phyloP scores from a whole-genome alignment of 495 filamentous ascomycete genomes.

The Apodospora peruviana region DNA sequence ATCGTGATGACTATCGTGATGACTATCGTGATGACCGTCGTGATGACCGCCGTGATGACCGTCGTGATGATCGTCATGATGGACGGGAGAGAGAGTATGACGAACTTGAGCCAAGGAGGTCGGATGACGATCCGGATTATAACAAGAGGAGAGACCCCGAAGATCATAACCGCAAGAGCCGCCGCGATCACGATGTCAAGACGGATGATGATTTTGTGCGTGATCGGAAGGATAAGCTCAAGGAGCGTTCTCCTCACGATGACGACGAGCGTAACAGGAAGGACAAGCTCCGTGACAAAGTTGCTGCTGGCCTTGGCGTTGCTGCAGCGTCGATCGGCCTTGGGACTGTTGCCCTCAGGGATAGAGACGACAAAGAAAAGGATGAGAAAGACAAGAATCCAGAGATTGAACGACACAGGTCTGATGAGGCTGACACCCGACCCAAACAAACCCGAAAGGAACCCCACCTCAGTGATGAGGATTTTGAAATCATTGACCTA shows the following conservation, averaged over 20 bases:
- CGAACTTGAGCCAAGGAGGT: constrained; percentile 26
- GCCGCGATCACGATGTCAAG: constrained; percentile 15
- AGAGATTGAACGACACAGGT: constrained; percentile 20
- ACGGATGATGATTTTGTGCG: constrained; percentile 10
- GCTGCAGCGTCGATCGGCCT: constrained; percentile 37
- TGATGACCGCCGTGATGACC: constrained; percentile 20
- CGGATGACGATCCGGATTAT: constrained; percentile 31
- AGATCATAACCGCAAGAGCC: constrained; percentile 15
- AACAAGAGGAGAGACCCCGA: constrained; percentile 15
- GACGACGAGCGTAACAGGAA: constrained; percentile 24
- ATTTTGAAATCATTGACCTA: constrained; percentile 31
- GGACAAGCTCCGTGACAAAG: constrained; percentile 29
- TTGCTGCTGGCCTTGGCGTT: constrained; percentile 27
- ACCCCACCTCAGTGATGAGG: constrained; percentile 27
- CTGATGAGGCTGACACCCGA: constrained; percentile 18
- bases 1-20: constrained; percentile 32
- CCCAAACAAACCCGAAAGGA: constrained; percentile 16
- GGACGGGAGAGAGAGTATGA: constrained; percentile 20
- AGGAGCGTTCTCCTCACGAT: constrained; percentile 12
- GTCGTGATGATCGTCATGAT: constrained; percentile 32
- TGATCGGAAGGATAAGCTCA: constrained; percentile 11
- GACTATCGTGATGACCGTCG: constrained; percentile 6
- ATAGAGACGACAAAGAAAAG: constrained; percentile 21
- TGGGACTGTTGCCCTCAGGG: constrained; percentile 22
- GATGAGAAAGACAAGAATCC: not conserved